phyloP scores from a whole-genome alignment of 495 filamentous ascomycete genomes.

The Penicillium manginii region DNA sequence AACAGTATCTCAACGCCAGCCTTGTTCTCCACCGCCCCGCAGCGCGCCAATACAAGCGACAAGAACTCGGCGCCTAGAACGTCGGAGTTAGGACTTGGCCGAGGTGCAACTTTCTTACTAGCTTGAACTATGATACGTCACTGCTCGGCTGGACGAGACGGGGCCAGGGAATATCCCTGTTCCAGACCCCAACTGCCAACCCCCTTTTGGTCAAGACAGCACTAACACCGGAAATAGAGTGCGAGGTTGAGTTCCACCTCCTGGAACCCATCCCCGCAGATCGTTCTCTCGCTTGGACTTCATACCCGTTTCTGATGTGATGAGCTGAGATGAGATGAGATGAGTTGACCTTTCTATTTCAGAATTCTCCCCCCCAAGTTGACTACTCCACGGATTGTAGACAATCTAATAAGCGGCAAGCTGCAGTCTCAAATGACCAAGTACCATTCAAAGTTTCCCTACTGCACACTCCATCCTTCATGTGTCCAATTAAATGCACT shows the following conservation, averaged over 20 bases:
- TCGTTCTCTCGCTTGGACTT: conserved; percentile 3
- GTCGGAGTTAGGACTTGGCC: background rate
- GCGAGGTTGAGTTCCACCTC: conserved; percentile 2
- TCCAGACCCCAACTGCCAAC: background rate
- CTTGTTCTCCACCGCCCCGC: conserved; percentile 17
- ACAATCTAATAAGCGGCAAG: background rate
- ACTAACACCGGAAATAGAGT: conserved; percentile 6
- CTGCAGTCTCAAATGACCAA: background rate
- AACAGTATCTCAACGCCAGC: background rate
- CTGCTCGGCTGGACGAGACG: background rate
- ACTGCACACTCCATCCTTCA: background rate
- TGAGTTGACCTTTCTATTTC: too few relatives aligned
- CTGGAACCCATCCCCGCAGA: conserved; percentile 9
- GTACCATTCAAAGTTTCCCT: background rate
- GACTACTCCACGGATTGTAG: background rate
- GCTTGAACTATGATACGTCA: background rate
- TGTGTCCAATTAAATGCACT: background rate
- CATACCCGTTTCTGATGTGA: background rate
- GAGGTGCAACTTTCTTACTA: background rate
- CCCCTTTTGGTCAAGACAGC: conserved; percentile 4
- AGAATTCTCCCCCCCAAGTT: too few relatives aligned
- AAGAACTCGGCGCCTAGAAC: conserved; percentile 14
- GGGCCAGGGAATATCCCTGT: conserved; percentile 15
- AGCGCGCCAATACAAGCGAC: conserved; percentile 29
- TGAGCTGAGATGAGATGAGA: background rate